Conservation (phyloP, 139 green algal species). For the Coelastrella sp. region DNA sequence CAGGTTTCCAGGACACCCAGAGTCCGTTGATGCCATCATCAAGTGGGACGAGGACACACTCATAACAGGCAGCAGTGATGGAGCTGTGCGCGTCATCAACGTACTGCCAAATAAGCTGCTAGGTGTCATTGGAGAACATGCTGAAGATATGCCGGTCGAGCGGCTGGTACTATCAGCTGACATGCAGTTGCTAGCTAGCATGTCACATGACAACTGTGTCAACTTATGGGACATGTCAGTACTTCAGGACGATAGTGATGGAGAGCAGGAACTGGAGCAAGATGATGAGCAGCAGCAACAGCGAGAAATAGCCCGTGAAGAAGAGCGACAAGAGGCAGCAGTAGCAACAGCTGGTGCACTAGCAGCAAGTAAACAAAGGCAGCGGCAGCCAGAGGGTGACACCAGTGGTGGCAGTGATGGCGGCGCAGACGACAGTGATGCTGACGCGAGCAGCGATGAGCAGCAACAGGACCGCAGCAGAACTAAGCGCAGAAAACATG, state of each 20-base stretch:
- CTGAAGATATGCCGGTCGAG: slow-evolving; percentile 77
- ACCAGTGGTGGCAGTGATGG: neutral
- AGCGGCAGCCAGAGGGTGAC: neutral
- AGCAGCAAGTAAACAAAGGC: neutral
- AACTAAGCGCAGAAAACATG: slow-evolving; percentile 51
- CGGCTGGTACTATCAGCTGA: slow-evolving; percentile 65
- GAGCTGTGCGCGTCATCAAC: slow-evolving; percentile 84
- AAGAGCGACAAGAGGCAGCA: slow-evolving; percentile 2
- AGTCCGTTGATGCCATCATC: slow-evolving; percentile 84
- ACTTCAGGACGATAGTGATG: slow-evolving; percentile 67
- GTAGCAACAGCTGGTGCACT: neutral
- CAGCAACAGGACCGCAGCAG: slow-evolving; percentile 11
- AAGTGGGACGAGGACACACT: slow-evolving; percentile 89
- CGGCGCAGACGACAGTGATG: neutral
- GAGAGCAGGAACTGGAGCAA: slow-evolving; percentile 64
- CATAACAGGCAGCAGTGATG: slow-evolving; percentile 90
- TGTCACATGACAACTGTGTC: slow-evolving; percentile 83
- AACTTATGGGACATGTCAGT: slow-evolving; percentile 83
- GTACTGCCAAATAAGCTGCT: slow-evolving; percentile 91
- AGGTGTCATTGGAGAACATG: slow-evolving; percentile 88
- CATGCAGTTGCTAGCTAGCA: slow-evolving; percentile 72
- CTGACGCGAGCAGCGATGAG: slow-evolving; percentile 23
- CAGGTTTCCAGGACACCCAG: slow-evolving; percentile 80
- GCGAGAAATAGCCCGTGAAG: slow-evolving; percentile 10
- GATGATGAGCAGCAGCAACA: slow-evolving; percentile 32